Percentiles rank a stretch among this genome's conserved stretches.
These are phyloP conservation scores for Dillenia turbinata DNA, from an alignment of 164 flowering plant genomes.

Conservation along the genomic window DNA sequence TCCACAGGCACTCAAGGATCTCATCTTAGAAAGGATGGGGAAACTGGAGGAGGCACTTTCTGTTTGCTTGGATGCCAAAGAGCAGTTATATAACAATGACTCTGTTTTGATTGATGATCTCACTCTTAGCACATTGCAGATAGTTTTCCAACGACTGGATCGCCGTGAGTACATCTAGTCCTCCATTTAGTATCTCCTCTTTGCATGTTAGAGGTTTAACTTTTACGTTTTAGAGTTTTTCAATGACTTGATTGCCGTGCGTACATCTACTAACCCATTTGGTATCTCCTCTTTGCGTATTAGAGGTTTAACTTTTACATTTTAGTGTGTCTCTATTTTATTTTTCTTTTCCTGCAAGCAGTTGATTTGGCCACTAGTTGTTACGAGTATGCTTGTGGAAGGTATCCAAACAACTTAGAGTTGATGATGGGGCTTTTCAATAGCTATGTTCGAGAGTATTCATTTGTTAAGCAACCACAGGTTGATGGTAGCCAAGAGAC, in stretches of 20 bases:
- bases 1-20: slow-evolving; percentile 75
- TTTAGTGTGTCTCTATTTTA: neutral
- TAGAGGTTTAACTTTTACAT: neutral
- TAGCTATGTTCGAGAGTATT: slow-evolving; percentile 85
- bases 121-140: slow-evolving; percentile 86
- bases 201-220: neutral
- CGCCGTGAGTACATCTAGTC: slow-evolving; percentile 47
- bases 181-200: neutral
- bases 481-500: slow-evolving; percentile 26
- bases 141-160: slow-evolving; percentile 85
- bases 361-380: slow-evolving; percentile 94
- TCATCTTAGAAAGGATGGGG: slow-evolving; percentile 86
- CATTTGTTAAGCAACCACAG: slow-evolving; percentile 97
- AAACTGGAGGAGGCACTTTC: slow-evolving; percentile 76
- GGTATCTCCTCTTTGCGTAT: neutral
- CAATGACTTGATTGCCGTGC: too few relatives aligned
- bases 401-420: slow-evolving; percentile 69
- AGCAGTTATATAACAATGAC: slow-evolving; percentile 43
- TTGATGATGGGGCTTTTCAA: slow-evolving; percentile 92
- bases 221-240: neutral
- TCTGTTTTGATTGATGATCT: slow-evolving; percentile 63
- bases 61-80: slow-evolving; percentile 67
- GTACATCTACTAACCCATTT: too few relatives aligned
- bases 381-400: slow-evolving; percentile 80
- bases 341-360: slow-evolving; percentile 17